phyloP scores from a whole-genome alignment of 2,329 filamentous ascomycete genomes.

The Cryphonectria nitschkei region DNA sequence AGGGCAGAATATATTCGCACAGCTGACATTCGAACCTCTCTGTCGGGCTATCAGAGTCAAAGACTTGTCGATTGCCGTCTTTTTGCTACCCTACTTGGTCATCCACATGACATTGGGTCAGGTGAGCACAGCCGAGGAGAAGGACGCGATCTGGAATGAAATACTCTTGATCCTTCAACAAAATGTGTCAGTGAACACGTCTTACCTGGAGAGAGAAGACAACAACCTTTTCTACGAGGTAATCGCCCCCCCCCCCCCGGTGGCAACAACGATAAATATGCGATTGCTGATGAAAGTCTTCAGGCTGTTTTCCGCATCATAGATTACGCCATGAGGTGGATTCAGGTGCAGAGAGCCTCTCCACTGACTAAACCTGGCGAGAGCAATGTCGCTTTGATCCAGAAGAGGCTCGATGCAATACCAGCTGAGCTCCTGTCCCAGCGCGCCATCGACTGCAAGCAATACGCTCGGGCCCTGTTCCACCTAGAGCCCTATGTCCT shows the following conservation, averaged over 20 bases:
- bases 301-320: slow-evolving; percentile 87
- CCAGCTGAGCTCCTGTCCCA: slow-evolving; percentile 76
- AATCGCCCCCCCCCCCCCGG: slow-evolving; percentile 37
- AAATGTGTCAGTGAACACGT: slow-evolving; percentile 52
- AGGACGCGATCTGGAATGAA: slow-evolving; percentile 70
- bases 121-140: slow-evolving; percentile 60
- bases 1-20: slow-evolving; percentile 73
- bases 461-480: slow-evolving; percentile 89
- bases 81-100: slow-evolving; percentile 84
- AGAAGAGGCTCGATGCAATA: slow-evolving; percentile 61
- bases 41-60: slow-evolving; percentile 83
- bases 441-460: slow-evolving; percentile 89
- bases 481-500: slow-evolving; percentile 82
- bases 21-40: slow-evolving; percentile 79
- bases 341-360: slow-evolving; percentile 70
- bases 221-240: slow-evolving; percentile 88
- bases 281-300: slow-evolving; percentile 31
- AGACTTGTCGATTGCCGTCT: slow-evolving; percentile 83
- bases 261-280: not conserved
- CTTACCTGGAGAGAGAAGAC: slow-evolving; percentile 70
- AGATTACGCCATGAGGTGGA: slow-evolving; percentile 90
- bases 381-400: slow-evolving; percentile 53
- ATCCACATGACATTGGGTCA: slow-evolving; percentile 82
- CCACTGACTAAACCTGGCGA: slow-evolving; percentile 47
- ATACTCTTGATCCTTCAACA: slow-evolving; percentile 74